A percentile compares a stretch with the other conserved stretches of the same genome.
These are phyloP conservation scores for Acorus calamus DNA, from an alignment of 106 monocot species.

Conservation along the genomic window DNA sequence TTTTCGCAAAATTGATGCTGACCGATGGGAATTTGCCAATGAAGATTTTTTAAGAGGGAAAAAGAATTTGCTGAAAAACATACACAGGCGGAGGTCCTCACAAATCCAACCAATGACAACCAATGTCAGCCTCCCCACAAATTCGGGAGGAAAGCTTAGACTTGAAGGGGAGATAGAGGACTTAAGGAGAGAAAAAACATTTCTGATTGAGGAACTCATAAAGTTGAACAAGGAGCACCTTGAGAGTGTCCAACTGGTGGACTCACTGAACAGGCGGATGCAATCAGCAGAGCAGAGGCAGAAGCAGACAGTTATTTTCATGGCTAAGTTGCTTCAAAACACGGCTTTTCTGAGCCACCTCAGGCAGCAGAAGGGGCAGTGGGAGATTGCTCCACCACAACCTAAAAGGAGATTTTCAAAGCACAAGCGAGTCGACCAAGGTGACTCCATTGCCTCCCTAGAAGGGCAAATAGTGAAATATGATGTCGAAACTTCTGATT, in stretches of 20 bases:
- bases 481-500: background rate
- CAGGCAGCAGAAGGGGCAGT: conserved; percentile 27
- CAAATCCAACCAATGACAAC: conserved; percentile 18
- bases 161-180: conserved; percentile 31
- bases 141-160: conserved; percentile 7
- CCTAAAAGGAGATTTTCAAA: conserved; percentile 35
- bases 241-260: conserved; percentile 32
- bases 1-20: conserved; percentile 57
- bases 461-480: no score
- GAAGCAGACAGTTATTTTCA: conserved; percentile 63
- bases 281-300: conserved; percentile 56
- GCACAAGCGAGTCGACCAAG: conserved; percentile 7
- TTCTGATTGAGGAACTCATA: conserved; percentile 40
- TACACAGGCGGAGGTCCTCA: conserved; percentile 47
- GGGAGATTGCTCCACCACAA: conserved; percentile 14
- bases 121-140: conserved; percentile 15
- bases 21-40: conserved; percentile 77
- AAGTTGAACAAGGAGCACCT: conserved; percentile 42
- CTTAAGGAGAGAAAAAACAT: conserved; percentile 39
- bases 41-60: conserved; percentile 52
- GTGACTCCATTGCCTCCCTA: no score
- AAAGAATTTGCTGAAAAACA: conserved; percentile 35
- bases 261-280: conserved; percentile 32
- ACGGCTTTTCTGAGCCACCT: conserved; percentile 30
- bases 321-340: conserved; percentile 52